Evolutionary conservation across 139 green algal species (phyloP).

Genomic region (Nannochloris sp.): DNA sequence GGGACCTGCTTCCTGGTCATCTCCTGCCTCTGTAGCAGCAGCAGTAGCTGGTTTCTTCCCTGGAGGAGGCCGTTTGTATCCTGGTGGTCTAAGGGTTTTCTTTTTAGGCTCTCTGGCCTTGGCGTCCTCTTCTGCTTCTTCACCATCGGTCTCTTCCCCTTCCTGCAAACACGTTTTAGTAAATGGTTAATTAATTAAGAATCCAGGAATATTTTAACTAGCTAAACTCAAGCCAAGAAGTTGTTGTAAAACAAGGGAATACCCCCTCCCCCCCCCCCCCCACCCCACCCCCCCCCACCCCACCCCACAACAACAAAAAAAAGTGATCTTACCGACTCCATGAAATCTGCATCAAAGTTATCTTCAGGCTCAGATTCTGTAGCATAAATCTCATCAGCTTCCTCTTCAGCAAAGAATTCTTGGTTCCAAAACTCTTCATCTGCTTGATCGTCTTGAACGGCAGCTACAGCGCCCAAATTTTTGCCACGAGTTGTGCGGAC

Average conservation of each 20-base stretch:
- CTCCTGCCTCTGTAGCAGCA: neutral
- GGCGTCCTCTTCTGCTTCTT: slow-evolving; percentile 15
- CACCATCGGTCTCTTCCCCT: slow-evolving; percentile 27
- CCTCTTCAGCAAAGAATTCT: slow-evolving; percentile 69
- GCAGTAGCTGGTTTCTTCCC: neutral
- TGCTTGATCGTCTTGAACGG: slow-evolving; percentile 31
- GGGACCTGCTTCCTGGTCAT: neutral
- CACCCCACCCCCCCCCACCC: no score
- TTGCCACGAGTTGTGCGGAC: slow-evolving; percentile 37
- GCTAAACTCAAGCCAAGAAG: neutral
- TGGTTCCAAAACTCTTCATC: slow-evolving; percentile 84
- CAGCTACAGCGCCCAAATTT: slow-evolving; percentile 23
- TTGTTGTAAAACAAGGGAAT: neutral
- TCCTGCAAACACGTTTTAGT: no score
- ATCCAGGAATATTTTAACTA: neutral
- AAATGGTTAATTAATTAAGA: no score
- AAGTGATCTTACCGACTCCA: slow-evolving; percentile 41
- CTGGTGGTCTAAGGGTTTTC: slow-evolving; percentile 38
- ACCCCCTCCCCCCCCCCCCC: no score
- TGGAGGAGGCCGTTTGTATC: slow-evolving; percentile 13
- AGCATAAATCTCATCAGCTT: slow-evolving; percentile 57
- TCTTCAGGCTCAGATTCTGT: slow-evolving; percentile 57
- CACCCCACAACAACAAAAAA: no score
- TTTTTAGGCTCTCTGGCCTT: slow-evolving; percentile 8
- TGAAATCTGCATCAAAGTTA: slow-evolving; percentile 71